Percentiles rank a stretch among this genome's conserved stretches.
Conservation (phyloP, 768 basidiomycete genomes). For the Candolleomyces aberdarensis region DNA sequence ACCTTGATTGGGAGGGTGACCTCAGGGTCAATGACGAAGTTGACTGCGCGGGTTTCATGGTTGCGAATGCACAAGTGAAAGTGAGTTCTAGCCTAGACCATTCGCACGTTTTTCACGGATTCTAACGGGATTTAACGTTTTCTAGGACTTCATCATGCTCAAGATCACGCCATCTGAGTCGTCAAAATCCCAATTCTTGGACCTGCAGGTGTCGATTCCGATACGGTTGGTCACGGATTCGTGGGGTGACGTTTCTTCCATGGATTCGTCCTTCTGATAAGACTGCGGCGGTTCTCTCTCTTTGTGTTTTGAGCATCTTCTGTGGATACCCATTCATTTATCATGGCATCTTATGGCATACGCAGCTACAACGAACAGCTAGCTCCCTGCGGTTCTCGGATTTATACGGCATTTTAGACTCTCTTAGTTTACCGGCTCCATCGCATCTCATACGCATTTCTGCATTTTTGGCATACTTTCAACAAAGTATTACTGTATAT, state of each 20-base stretch:
- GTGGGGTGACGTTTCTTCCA: background rate
- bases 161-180: slow-evolving; percentile 39
- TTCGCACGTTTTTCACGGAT: slow-evolving; percentile 1
- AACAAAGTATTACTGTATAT: too few species aligned
- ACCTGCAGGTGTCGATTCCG: slow-evolving; percentile 43
- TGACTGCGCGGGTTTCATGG: slow-evolving; percentile 43
- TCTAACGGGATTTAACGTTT: background rate
- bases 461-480: too few species aligned
- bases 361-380: too few species aligned
- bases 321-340: too few species aligned
- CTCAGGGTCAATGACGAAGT: slow-evolving; percentile 36
- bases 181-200: slow-evolving; percentile 31
- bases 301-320: background rate
- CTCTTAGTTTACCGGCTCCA: too few species aligned
- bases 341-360: too few species aligned
- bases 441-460: too few species aligned
- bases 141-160: slow-evolving; percentile 58
- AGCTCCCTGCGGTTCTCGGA: too few species aligned
- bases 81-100: slow-evolving; percentile 22
- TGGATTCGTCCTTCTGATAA: background rate
- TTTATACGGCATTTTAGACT: too few species aligned
- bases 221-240: slow-evolving; percentile 57
- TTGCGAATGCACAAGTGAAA: slow-evolving; percentile 40
- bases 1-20: slow-evolving; percentile 64
- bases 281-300: background rate